A percentile compares a stretch with the other conserved stretches of the same genome.
phyloP scores from a whole-genome alignment of 257 asterid genomes.

The Paraleonurus japonicus region DNA sequence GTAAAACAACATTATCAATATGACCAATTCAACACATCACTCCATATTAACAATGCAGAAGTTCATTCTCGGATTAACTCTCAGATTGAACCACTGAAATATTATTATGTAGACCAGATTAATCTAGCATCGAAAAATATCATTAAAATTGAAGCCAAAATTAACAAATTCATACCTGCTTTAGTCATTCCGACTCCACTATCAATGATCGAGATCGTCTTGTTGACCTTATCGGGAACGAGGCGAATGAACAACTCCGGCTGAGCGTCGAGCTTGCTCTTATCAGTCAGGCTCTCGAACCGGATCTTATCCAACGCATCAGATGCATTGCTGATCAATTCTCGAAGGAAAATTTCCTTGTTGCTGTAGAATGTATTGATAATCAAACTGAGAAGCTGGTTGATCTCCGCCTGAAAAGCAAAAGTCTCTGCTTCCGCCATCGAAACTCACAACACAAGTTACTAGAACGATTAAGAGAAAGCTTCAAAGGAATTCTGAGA shows the following conservation, averaged over 20 bases:
- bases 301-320: slow-evolving; percentile 83
- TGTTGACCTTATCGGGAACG: slow-evolving; percentile 71
- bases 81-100: not conserved
- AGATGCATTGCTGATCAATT: slow-evolving; percentile 69
- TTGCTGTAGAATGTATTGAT: slow-evolving; percentile 76
- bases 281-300: slow-evolving; percentile 73
- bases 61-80: not conserved
- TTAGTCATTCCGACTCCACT: slow-evolving; percentile 89
- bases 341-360: slow-evolving; percentile 78
- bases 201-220: slow-evolving; percentile 67
- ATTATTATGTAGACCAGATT: not conserved
- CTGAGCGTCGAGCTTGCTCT: slow-evolving; percentile 77
- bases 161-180: slow-evolving; percentile 51
- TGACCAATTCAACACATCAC: not conserved
- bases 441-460: not conserved
- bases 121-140: not conserved
- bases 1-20: slow-evolving; percentile 9
- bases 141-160: not conserved
- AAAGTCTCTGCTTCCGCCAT: slow-evolving; percentile 80
- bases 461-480: not conserved
- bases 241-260: slow-evolving; percentile 74
- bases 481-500: not conserved
- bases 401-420: slow-evolving; percentile 81
- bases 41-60: not conserved
- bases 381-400: slow-evolving; percentile 69